Evolutionary conservation across 1,284 basidiomycete species (phyloP), one percentile per base, ranked within the genome.

Genomic region (Pyrrhoderma noxium): DNA sequence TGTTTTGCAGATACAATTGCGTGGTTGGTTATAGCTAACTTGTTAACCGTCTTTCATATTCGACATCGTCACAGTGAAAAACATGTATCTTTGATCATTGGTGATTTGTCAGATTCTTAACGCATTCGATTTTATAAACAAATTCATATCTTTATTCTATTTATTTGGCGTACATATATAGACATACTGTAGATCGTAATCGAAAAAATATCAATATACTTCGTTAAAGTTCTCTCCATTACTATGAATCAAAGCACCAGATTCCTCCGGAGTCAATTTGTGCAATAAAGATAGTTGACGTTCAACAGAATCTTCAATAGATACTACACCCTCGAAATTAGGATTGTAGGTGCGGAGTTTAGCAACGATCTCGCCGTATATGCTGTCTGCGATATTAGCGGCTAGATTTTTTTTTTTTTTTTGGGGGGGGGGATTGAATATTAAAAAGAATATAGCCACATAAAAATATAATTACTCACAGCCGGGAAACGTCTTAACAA

Each of bases 41-140:
- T 61, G 9, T 48, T 62, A 9, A 57, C 60, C 1, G 53, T 45
- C 1, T 62, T 60, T 41, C 50, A 59, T 37, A 60, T 62, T 44
- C 19, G 21, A 25, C 46, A 50, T 8, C 44, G 42, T 16, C 48
- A 48, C 4, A 47, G 43, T 39, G 44, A 45, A 18, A 54, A 46
- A 27, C 21, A 49, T 31, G 27, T 36, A 13, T 13, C 27, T 8
- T 22, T 51, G 5, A 45, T 51, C 27, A 44, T 38, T 9, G 18
- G 36, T 11, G 35, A 23, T 18, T 2, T 21, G 2, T 22, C 46
- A 16, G 21, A 14, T 25, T 18, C 27, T 16, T 39, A 38, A 18
- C 9, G 25, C 31, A 35, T 19, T 18, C n/a, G n/a, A n/a, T 36
- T 8, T 34, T 14, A 27, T 7, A 23, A 5, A 21, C 38, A 40